Evolutionary conservation across 1,284 basidiomycete species (phyloP), one percentile per base, ranked within the genome.

Genomic region (Cutaneotrichosporon sp.): DNA sequence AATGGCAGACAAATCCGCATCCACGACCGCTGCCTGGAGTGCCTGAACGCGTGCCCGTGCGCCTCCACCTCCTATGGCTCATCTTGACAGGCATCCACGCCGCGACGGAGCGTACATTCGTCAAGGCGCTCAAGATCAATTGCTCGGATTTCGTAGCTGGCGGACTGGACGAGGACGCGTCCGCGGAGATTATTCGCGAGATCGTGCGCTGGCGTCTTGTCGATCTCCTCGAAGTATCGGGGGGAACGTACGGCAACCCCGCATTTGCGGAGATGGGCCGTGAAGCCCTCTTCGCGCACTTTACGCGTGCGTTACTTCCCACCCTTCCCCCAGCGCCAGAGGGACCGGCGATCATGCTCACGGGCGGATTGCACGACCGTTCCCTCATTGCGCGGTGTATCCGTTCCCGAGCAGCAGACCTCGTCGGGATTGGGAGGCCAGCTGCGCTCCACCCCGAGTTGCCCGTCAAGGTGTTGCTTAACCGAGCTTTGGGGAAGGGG

Each of bases 71-170:
- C 10, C 76, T 97, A 22, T 84, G 83, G 56, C 85, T 86, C 47
- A 87, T 95, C 57, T 81, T 90, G 0, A 73, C 80, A 4, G 82
- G 81, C 0, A 89, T 94, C 56, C 86, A 90, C 31, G 76, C 81
- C 4, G 78, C 81, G 2, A 86, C 87, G 5, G 85, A 87, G 0
- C 69, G 75, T 4, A 75, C 83, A 21, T 97, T 97, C 73, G 81
- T 90, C 14, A 71, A 97, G 22, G 90, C 91, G 1, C 82, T 98
- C 75, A 97, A 98, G 75, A 81, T 97, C 57, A 97, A 93, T 75
- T 88, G 89, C 30, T 88, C 88, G 0, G 95, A 97, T 76, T 97
- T 92, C 70, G 82, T 88, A 0, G 80, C 83, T 60, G 82, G 84
- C 5, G 83, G 73, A 1, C 69, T 78, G 5, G 72, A 76, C 65